These are phyloP conservation scores for Aspergillus sp. DNA, from an alignment of 2,329 filamentous ascomycete genomes.

Conservation along the genomic window DNA sequence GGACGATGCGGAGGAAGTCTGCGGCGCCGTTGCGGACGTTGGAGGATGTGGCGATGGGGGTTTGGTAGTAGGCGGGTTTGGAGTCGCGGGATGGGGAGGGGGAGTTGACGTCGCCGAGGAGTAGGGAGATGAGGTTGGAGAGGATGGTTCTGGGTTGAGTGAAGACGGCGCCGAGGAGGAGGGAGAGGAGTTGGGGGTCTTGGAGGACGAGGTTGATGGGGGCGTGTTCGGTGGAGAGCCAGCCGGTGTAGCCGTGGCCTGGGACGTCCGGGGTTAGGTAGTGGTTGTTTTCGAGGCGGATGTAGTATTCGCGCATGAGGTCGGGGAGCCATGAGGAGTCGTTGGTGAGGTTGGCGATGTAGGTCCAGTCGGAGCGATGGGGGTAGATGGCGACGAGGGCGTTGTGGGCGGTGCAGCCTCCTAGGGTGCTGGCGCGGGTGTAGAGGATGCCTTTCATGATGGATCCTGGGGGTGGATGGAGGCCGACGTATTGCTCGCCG, in stretches of 20 bases:
- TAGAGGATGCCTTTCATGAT: slow-evolving; percentile 58
- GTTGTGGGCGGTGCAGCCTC: slow-evolving; percentile 64
- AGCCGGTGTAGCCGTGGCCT: slow-evolving; percentile 49
- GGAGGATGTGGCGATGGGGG: slow-evolving; percentile 54
- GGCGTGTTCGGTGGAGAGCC: slow-evolving; percentile 27
- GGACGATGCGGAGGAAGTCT: slow-evolving; percentile 43
- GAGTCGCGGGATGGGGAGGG: slow-evolving; percentile 50
- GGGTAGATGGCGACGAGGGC: slow-evolving; percentile 62
- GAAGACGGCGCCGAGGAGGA: slow-evolving; percentile 55
- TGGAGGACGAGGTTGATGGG: slow-evolving; percentile 52
- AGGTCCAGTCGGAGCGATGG: slow-evolving; percentile 60
- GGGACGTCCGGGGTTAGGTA: slow-evolving; percentile 46
- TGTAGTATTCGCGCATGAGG: slow-evolving; percentile 62
- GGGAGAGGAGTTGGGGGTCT: slow-evolving; percentile 56
- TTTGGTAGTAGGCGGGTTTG: slow-evolving; percentile 56
- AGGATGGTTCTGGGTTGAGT: slow-evolving; percentile 50
- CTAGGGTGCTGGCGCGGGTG: slow-evolving; percentile 58
- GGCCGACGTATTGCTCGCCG: slow-evolving; percentile 56
- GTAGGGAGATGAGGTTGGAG: slow-evolving; percentile 48
- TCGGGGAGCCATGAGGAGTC: slow-evolving; percentile 59
- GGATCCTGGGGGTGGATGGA: slow-evolving; percentile 55
- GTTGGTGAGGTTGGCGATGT: slow-evolving; percentile 60
- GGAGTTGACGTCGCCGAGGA: slow-evolving; percentile 56
- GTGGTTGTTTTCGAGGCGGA: slow-evolving; percentile 55
- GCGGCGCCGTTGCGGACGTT: slow-evolving; percentile 34